Evolutionary conservation across 148 eudicot genomes (phyloP).

Genomic region (Rhododendron mucronatum): DNA sequence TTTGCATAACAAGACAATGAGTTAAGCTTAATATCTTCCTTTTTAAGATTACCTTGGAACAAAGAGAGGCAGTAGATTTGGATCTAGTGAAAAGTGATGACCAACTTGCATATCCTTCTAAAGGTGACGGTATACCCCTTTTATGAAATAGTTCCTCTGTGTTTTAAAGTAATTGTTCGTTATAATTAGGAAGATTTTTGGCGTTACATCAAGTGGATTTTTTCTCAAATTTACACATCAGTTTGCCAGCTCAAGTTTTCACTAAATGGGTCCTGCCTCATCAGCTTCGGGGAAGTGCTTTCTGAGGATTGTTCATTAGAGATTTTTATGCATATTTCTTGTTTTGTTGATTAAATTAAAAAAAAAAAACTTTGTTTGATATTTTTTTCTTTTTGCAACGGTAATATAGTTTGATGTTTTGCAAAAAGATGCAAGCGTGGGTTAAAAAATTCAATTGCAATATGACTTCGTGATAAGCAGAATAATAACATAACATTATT

Average conservation of each 20-base stretch:
- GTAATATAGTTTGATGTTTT: not conserved
- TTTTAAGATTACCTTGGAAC: no score
- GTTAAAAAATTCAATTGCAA: not conserved
- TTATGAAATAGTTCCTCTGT: no score
- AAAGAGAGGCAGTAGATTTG: no score
- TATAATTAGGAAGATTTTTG: no score
- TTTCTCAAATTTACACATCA: not conserved
- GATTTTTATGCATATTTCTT: not conserved
- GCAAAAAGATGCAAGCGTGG: not conserved
- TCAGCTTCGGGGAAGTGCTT: not conserved
- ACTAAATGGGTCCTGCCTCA: not conserved
- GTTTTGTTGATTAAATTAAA: not conserved
- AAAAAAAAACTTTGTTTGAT: no score
- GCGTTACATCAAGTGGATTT: not conserved
- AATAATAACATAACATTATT: no score
- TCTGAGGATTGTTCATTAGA: not conserved
- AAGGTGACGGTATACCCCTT: no score
- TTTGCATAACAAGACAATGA: no score
- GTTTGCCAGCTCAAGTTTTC: not conserved
- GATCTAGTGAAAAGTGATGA: no score
- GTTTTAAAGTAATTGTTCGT: no score
- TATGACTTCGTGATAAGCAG: not conserved
- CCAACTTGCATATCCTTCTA: no score
- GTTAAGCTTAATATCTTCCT: no score
- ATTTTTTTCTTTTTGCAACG: not conserved